These are phyloP conservation scores for Clavispora santaluciae DNA, from an alignment of 805 yeast genomes.

Conservation along the genomic window DNA sequence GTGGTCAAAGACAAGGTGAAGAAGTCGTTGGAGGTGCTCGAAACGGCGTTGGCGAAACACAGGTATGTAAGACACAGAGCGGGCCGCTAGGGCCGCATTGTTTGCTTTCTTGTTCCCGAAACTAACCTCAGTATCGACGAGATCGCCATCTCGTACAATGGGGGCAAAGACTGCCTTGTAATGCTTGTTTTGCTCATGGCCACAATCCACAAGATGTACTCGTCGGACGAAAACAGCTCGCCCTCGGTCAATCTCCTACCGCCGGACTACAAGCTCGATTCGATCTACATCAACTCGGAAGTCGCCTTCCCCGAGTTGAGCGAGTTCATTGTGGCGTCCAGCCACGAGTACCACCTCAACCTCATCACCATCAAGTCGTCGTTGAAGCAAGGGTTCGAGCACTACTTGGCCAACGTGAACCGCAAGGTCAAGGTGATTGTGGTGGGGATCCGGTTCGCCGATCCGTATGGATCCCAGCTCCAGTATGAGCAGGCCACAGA, in stretches of 20 bases:
- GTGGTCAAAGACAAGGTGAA: constrained; percentile 25
- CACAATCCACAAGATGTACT: constrained; percentile 30
- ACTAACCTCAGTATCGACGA: constrained; percentile 37
- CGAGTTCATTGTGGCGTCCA: constrained; percentile 56
- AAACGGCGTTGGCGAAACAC: constrained; percentile 24
- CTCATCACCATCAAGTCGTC: constrained; percentile 39
- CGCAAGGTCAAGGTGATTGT: constrained; percentile 65
- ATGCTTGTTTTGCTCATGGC: constrained; percentile 74
- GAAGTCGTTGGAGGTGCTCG: constrained; percentile 25
- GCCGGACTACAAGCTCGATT: constrained; percentile 37
- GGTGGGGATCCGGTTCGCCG: constrained; percentile 84
- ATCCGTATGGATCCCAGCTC: constrained; percentile 71
- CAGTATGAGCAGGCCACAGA: constrained; percentile 70
- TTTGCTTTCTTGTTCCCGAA: too few species aligned
- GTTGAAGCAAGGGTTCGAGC: constrained; percentile 66
- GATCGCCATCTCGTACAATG: constrained; percentile 82
- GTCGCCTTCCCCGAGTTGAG: constrained; percentile 68
- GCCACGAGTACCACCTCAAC: constrained; percentile 50
- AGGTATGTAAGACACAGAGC: constrained; percentile 31
- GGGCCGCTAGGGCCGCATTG: too few species aligned
- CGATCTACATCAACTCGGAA: constrained; percentile 74
- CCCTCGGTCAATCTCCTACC: constrained; percentile 15
- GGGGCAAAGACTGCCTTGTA: constrained; percentile 95
- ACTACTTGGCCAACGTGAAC: constrained; percentile 47
- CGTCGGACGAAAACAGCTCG: constrained; percentile 11